A percentile compares a stretch with the other conserved stretches of the same genome.
Conservation (phyloP, 2,329 filamentous ascomycete species). For the Aspergillus caelatus region DNA sequence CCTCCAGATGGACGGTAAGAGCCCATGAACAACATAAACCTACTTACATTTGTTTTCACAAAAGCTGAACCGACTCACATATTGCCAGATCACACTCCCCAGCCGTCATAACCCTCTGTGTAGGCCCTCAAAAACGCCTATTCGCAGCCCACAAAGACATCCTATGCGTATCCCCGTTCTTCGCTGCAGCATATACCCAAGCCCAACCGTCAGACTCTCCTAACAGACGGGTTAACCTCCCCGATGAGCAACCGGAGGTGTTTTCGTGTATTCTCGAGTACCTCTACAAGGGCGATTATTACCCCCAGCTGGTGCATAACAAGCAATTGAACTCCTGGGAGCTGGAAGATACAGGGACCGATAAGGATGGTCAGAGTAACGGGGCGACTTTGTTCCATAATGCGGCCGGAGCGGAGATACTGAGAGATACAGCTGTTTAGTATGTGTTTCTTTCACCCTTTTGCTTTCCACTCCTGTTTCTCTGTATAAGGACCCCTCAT, state of each 20-base stretch:
- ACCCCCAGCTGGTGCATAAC: slow-evolving; percentile 78
- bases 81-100: slow-evolving; percentile 51
- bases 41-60: not conserved
- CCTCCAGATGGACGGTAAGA: slow-evolving; percentile 41
- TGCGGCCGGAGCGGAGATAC: slow-evolving; percentile 65
- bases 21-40: not conserved
- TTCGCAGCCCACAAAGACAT: slow-evolving; percentile 92
- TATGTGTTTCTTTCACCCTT: slow-evolving; percentile 35
- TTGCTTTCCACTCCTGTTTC: not conserved
- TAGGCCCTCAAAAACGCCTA: slow-evolving; percentile 80
- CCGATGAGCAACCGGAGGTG: slow-evolving; percentile 85
- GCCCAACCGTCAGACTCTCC: slow-evolving; percentile 53
- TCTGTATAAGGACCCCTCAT: not conserved
- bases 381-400: slow-evolving; percentile 72
- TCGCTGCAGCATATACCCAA: slow-evolving; percentile 66
- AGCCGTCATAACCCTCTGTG: slow-evolving; percentile 75
- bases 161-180: slow-evolving; percentile 77
- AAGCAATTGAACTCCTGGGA: slow-evolving; percentile 80
- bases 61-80: slow-evolving; percentile 43
- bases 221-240: slow-evolving; percentile 74
- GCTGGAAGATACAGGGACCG: slow-evolving; percentile 64
- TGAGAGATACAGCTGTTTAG: slow-evolving; percentile 91
- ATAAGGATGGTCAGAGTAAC: slow-evolving; percentile 44
- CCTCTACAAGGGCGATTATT: slow-evolving; percentile 93
- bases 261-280: slow-evolving; percentile 90